These are phyloP conservation scores for Penicillium bovifimosum DNA, from an alignment of 495 filamentous ascomycete genomes.

Conservation along the genomic window DNA sequence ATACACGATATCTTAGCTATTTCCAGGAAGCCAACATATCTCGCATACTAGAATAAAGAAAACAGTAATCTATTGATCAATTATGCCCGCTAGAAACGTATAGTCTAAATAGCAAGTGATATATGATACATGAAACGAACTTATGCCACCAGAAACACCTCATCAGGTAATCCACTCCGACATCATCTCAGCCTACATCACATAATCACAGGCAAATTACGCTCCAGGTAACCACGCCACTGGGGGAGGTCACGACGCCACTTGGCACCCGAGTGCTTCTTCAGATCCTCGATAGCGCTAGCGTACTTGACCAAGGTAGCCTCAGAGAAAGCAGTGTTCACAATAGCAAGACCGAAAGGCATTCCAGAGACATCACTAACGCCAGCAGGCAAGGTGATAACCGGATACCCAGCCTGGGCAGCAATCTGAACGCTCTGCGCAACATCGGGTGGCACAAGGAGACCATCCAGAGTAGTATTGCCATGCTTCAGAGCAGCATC, in stretches of 20 bases:
- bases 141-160: background rate
- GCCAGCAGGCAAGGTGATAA: conserved; percentile 62
- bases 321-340: conserved; percentile 63
- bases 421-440: conserved; percentile 55
- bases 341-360: conserved; percentile 63
- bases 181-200: conserved; percentile 19
- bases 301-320: conserved; percentile 55
- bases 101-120: conserved; percentile 1
- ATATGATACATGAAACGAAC: background rate
- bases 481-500: conserved; percentile 55
- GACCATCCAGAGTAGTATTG: conserved; percentile 46
- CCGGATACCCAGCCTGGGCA: conserved; percentile 60
- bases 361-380: conserved; percentile 52
- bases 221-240: conserved; percentile 48
- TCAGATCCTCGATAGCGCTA: conserved; percentile 65
- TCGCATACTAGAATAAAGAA: background rate
- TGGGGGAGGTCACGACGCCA: conserved; percentile 43
- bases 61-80: background rate
- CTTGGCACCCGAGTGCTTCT: conserved; percentile 30
- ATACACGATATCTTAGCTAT: background rate
- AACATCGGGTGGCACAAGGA: conserved; percentile 63
- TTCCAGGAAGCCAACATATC: background rate
- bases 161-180: background rate
- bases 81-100: background rate
- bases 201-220: conserved; percentile 49